Conservation (phyloP, 139 green algal genomes). For the Haematococcus lacustris region DNA sequence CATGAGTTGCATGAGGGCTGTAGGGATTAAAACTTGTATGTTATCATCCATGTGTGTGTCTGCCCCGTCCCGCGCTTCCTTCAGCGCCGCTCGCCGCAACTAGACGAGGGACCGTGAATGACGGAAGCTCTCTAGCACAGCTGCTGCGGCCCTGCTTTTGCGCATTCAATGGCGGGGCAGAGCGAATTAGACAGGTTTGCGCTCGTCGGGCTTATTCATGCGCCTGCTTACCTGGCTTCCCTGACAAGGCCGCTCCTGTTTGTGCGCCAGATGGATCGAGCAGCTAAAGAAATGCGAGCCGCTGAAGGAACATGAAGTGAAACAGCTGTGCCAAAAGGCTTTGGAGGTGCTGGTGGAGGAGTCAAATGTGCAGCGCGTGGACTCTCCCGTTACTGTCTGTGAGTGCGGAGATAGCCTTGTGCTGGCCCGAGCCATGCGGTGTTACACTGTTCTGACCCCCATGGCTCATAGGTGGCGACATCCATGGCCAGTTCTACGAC, state of each 20-base stretch:
- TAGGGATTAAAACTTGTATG: too few relatives aligned
- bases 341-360: conserved; percentile 96
- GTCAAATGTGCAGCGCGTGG: conserved; percentile 94
- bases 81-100: too few relatives aligned
- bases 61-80: too few relatives aligned
- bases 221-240: background rate
- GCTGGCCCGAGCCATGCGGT: too few relatives aligned
- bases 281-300: conserved; percentile 87
- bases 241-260: background rate
- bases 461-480: conserved; percentile 95
- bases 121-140: too few relatives aligned
- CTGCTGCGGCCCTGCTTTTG: too few relatives aligned
- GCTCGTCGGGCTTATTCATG: background rate
- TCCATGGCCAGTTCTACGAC: conserved; percentile 99
- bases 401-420: too few relatives aligned
- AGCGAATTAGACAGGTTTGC: conserved; percentile 1
- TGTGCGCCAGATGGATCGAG: conserved; percentile 77
- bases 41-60: too few relatives aligned
- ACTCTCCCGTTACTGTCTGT: conserved; percentile 94
- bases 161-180: background rate
- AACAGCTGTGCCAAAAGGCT: conserved; percentile 86
- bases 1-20: too few relatives aligned
- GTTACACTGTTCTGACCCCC: too few relatives aligned
- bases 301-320: conserved; percentile 90
- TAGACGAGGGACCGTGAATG: too few relatives aligned